phyloP scores from a whole-genome alignment of 768 basidiomycete genomes.

The Rossbeevera mucosa region DNA sequence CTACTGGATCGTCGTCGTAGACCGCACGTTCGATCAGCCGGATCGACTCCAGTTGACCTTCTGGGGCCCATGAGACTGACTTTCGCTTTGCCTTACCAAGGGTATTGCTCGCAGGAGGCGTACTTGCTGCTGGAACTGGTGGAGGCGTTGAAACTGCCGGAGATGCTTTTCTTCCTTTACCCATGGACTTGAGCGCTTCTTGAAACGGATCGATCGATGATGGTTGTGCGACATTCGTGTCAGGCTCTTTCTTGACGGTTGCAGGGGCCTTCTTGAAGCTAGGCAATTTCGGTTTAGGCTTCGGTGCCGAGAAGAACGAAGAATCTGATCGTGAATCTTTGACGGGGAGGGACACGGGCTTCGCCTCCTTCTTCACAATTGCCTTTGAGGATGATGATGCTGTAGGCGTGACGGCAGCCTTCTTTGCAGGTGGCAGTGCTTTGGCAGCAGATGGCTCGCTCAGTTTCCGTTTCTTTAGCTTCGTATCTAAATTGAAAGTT shows the following conservation, averaged over 20 bases:
- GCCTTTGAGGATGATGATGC: constrained; percentile 26
- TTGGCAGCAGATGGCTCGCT: constrained; percentile 46
- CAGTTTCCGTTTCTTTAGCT: constrained; percentile 72
- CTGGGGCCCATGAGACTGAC: constrained; percentile 73
- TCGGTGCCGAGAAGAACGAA: constrained; percentile 85
- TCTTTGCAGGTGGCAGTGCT: constrained; percentile 60
- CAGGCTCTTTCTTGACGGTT: constrained; percentile 46
- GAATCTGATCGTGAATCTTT: constrained; percentile 84
- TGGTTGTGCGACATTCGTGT: constrained; percentile 65
- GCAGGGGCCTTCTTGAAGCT: constrained; percentile 78
- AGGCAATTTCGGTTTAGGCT: constrained; percentile 77
- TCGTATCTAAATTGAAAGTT: constrained; percentile 40
- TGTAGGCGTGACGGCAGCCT: constrained; percentile 42
- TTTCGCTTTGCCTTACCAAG: constrained; percentile 64
- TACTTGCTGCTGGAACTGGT: constrained; percentile 26
- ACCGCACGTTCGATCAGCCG: constrained; percentile 80
- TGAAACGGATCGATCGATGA: constrained; percentile 78
- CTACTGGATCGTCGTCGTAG: constrained; percentile 84
- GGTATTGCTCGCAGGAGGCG: constrained; percentile 35
- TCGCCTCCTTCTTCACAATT: constrained; percentile 56
- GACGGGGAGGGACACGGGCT: constrained; percentile 33
- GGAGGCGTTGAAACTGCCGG: constrained; percentile 61
- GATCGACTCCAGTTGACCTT: constrained; percentile 67
- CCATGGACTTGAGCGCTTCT: constrained; percentile 75
- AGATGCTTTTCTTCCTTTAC: constrained; percentile 56